Percentiles rank a stretch among this genome's conserved stretches.
phyloP scores from a whole-genome alignment of 306 rosid genomes.

The Abrus precatorius region DNA sequence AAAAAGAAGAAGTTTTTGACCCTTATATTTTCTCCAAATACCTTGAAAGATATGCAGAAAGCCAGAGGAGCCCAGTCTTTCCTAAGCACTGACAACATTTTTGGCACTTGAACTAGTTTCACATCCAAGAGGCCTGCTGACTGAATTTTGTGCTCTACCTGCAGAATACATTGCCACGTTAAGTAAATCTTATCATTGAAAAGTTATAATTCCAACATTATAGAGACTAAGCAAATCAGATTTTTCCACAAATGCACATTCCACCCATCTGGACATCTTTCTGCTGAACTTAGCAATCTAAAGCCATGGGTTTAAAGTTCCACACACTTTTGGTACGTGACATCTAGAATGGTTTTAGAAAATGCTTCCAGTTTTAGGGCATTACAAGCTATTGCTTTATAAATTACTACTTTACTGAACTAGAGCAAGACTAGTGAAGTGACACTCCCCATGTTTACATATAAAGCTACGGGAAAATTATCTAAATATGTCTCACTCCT shows the following conservation, averaged over 20 bases:
- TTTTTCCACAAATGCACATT: neutral
- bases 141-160: conserved; percentile 95
- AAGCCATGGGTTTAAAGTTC: neutral
- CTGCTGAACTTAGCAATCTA: neutral
- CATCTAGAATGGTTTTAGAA: conserved; percentile 24
- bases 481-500: conserved; percentile 3
- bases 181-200: neutral
- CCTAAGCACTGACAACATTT: conserved; percentile 82
- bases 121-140: conserved; percentile 88
- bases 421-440: neutral
- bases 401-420: conserved; percentile 6
- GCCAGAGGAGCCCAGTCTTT: conserved; percentile 84
- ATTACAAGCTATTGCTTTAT: conserved; percentile 10
- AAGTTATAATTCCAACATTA: conserved; percentile 11
- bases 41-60: conserved; percentile 94
- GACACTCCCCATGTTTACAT: conserved; percentile 22
- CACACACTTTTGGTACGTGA: conserved; percentile 2
- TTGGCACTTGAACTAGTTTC: conserved; percentile 91
- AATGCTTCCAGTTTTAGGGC: neutral
- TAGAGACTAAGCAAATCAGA: neutral
- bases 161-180: conserved; percentile 48
- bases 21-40: conserved; percentile 38
- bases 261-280: conserved; percentile 25
- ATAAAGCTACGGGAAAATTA: conserved; percentile 29
- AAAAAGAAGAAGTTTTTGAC: neutral